Conservation (phyloP, 305 asterid genomes). For the Fraxinus floribunda region DNA sequence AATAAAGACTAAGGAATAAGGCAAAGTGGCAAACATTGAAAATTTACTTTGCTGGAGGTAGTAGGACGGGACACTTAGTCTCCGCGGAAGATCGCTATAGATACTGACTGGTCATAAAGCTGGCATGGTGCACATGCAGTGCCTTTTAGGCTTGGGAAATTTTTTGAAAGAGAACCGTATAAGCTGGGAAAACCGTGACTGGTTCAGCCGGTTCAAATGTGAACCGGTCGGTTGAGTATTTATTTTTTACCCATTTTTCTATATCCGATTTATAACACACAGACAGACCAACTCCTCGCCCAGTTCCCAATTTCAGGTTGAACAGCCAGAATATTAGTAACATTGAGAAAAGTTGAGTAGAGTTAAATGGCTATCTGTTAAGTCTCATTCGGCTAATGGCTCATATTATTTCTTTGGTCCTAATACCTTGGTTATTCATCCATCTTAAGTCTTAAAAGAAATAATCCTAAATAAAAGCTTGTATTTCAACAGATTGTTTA, state of each 20-base stretch:
- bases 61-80: neutral
- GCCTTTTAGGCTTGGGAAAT: neutral
- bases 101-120: neutral
- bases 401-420: neutral
- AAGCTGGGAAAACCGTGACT: neutral
- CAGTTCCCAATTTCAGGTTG: neutral
- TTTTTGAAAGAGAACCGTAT: neutral
- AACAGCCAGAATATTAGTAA: neutral
- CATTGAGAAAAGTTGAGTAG: neutral
- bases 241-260: neutral
- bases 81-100: neutral
- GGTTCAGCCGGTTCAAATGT: neutral
- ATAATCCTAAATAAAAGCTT: neutral
- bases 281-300: neutral
- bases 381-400: neutral
- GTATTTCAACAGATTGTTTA: neutral
- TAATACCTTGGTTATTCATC: neutral
- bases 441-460: neutral
- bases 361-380: neutral
- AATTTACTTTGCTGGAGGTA: neutral
- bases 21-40: neutral
- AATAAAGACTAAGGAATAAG: neutral
- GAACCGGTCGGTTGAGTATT: neutral
- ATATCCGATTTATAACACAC: neutral
- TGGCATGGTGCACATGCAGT: neutral